Base-by-base conservation (phyloP, 1,284 basidiomycete species). In the Phenoliferia sp. region DNA sequence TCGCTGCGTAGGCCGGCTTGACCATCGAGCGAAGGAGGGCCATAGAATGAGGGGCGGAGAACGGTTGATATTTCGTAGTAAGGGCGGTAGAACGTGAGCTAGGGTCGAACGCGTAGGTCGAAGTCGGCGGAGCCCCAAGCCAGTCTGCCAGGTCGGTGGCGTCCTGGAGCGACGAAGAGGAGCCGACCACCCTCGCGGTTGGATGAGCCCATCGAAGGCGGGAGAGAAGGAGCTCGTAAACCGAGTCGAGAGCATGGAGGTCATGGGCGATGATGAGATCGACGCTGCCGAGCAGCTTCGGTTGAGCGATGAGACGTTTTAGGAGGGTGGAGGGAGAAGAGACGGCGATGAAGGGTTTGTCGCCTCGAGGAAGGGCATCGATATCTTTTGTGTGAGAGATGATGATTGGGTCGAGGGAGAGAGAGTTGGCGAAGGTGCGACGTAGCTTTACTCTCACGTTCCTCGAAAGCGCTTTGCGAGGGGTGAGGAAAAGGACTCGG, bases 21-120 rank as follows among this genome's bases (percentile, higher is more conserved):
- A 90, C 85, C 89, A 99, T 96, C 2, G 88, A 85, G 76, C 94
- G 95, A 80, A 95, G 89, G 33, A 98, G 82, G 1, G 90, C 88
- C 0, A 88, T 84, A 4, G 93, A 95, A 76, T 95, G 88, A 0
- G 92, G 86, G 63, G 94, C 88, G 33, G 88, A 89, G 80, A 97
- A 97, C 0, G 90, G 85, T 69, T 90, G 88, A 29, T 88, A 84
- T 19, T 84, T 83, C 16, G 87, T 84, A 4, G 83, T 81, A 26
- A 99, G 82, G 0, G 91, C 85, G 71, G 92, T 89, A 64, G 94
- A 90, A 36, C 94, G 87, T 75, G 94, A 89, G 54, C 83, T 85
- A 0, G 94, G 90, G 16, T 85, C 83, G 82, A 99, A 98, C 75
- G 85, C 87, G 79, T 89, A 89, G 36, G 90, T 79, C 17, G 85